Evolutionary conservation across 2,329 filamentous ascomycete species (phyloP).

Genomic region (Pseudopyricularia javanii): DNA sequence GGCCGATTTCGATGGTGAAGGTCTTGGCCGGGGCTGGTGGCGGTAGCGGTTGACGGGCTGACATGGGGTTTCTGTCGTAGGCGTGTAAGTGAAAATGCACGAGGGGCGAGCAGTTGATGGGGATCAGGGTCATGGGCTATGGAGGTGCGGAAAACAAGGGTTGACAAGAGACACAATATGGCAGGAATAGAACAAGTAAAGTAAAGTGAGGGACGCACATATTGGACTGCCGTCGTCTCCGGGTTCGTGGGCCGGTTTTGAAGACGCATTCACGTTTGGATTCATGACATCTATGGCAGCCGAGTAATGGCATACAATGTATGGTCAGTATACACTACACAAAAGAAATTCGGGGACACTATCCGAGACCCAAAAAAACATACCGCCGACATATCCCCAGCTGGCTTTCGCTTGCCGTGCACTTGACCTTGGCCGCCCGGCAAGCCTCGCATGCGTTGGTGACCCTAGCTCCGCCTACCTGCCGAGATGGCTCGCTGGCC

Average conservation of each 20-base stretch:
- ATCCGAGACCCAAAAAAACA: neutral
- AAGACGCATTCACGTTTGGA: constrained; percentile 42
- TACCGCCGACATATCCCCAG: constrained; percentile 39
- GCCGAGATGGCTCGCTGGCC: neutral
- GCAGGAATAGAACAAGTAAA: neutral
- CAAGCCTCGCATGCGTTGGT: constrained; percentile 42
- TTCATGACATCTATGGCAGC: constrained; percentile 29
- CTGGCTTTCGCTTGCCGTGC: constrained; percentile 30
- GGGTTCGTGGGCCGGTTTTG: constrained; percentile 34
- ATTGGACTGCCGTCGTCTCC: constrained; percentile 29
- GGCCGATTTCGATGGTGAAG: constrained; percentile 39
- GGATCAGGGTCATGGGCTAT: neutral
- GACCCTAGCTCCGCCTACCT: constrained; percentile 12
- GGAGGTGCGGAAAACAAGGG: neutral
- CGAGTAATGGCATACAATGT: neutral
- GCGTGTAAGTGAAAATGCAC: neutral
- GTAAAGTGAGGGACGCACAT: constrained; percentile 17
- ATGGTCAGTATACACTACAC: neutral
- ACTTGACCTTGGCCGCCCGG: constrained; percentile 39
- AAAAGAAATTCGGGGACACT: neutral
- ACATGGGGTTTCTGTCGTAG: neutral
- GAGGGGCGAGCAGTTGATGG: neutral
- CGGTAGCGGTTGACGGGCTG: constrained; percentile 4
- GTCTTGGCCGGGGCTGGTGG: constrained; percentile 32
- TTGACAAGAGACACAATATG: too few relatives aligned